Evolutionary conservation across 2,329 filamentous ascomycete genomes (phyloP), one percentile per base, ranked within the genome.

Genomic region (Alternaria sp.): DNA sequence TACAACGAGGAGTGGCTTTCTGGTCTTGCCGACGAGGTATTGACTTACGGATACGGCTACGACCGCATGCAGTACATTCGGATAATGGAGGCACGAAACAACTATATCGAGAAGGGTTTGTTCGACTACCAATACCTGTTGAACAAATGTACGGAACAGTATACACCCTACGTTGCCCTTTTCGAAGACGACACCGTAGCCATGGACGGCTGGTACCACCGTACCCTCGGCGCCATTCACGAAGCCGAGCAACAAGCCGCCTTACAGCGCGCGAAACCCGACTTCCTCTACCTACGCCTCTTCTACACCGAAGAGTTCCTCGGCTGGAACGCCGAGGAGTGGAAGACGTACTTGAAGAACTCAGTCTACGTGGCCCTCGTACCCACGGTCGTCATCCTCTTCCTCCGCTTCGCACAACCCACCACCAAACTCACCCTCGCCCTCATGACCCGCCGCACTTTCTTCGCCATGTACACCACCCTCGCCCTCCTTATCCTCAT

Each of bases 111-210:
- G 46, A 85, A 84, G 60, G 79, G 72, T 4, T 66, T 84, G 6
- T 81, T 80, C 60, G 83, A 85, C 65, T 84, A 84, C 64, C 75
- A 70, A 9, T 81, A 81, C 47, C 65, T 84, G 25, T 66, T 85
- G 25, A 76, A 80, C 53, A 75, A 76, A 11, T 85, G 84, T 68
- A 64, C 76, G 23, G 71, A 72, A 26, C 73, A 75, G 7, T 75
- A 75, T 20, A 75, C 82, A 8, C 76, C 78, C 3, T 83, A 83
- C 64, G 76, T 82, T 41, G 72, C 78, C 6, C 81, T 85, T 43
- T 67, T 85, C 5, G 84, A 85, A 66, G 84, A 85, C 64, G 83
- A 85, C 65, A 76, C 81, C 4, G 58, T 86, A 5, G 82, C 82
- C 33, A 77, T 82, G 67, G 82, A 84, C 54, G 83, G 83, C 12